These are phyloP conservation scores for Podaxis pistillaris DNA, from an alignment of 768 basidiomycete species.

Conservation along the genomic window DNA sequence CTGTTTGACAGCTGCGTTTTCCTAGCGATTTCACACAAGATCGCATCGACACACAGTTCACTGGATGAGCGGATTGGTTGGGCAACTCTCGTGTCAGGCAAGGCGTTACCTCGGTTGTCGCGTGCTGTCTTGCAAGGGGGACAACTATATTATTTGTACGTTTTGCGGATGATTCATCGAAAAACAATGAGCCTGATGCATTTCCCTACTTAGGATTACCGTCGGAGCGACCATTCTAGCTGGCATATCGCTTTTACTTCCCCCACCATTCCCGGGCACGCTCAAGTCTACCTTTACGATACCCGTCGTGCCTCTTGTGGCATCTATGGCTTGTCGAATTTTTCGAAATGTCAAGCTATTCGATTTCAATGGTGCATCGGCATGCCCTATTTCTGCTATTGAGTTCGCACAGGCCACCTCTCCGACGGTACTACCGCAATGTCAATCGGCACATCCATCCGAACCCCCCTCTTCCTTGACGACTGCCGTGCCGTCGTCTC, in stretches of 20 bases:
- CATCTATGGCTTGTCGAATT: background rate
- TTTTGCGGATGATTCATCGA: background rate
- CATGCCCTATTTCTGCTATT: background rate
- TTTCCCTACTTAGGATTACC: background rate
- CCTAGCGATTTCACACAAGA: constrained; percentile 29
- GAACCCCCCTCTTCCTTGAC: too few relatives aligned
- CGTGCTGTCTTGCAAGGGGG: constrained; percentile 27
- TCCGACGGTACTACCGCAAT: too few relatives aligned
- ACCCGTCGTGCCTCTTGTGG: background rate
- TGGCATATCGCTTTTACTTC: too few relatives aligned
- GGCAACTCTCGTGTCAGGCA: constrained; percentile 20
- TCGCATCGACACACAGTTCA: constrained; percentile 19
- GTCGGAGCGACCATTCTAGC: too few relatives aligned
- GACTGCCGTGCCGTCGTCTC: too few relatives aligned
- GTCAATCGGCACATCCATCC: too few relatives aligned
- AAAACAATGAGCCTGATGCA: background rate
- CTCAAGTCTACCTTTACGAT: too few relatives aligned
- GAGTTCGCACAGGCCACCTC: too few relatives aligned
- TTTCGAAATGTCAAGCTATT: background rate
- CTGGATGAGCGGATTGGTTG: constrained; percentile 10
- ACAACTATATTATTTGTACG: constrained; percentile 33
- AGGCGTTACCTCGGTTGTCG: constrained; percentile 22
- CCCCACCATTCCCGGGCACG: too few relatives aligned
- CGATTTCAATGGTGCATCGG: background rate
- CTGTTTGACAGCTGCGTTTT: constrained; percentile 30